Conservation (phyloP, 305 asterid species). For the Fraxinus sp. region DNA sequence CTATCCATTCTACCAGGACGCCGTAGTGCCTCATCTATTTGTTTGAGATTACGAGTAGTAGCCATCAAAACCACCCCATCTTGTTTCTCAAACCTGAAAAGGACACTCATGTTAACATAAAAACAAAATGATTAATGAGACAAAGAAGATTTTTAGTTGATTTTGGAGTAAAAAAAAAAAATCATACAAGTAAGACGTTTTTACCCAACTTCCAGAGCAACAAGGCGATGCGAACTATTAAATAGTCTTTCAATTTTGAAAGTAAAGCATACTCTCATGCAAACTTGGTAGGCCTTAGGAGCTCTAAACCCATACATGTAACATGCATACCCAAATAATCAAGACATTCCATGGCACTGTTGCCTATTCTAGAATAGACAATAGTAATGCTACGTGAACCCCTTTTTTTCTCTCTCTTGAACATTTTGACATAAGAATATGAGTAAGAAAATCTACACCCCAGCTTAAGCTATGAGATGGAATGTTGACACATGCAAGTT, state of each 20-base stretch:
- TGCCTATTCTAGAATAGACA: neutral
- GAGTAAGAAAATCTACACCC: neutral
- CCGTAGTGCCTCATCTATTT: conserved; percentile 86
- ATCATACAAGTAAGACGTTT: conserved; percentile 1
- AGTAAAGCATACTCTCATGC: neutral
- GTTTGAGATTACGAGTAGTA: conserved; percentile 84
- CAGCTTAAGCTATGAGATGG: neutral
- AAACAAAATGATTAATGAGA: neutral
- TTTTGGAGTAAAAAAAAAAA: conserved; percentile 3
- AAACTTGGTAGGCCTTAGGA: conserved; percentile 10
- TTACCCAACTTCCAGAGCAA: conserved; percentile 7
- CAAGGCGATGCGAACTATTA: neutral
- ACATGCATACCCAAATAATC: conserved; percentile 6
- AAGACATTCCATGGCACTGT: neutral
- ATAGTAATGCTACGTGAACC: neutral
- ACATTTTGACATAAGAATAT: neutral
- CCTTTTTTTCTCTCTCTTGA: neutral
- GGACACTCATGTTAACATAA: neutral
- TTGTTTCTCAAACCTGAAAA: conserved; percentile 89
- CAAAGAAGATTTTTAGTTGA: neutral
- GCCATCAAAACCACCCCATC: conserved; percentile 99
- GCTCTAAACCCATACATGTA: conserved; percentile 13
- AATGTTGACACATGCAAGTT: conserved; percentile 9
- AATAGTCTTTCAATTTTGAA: neutral
- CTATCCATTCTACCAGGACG: conserved; percentile 99